Conservation (phyloP, 2,329 filamentous ascomycete genomes). For the Pestalotiopsis sp. region DNA sequence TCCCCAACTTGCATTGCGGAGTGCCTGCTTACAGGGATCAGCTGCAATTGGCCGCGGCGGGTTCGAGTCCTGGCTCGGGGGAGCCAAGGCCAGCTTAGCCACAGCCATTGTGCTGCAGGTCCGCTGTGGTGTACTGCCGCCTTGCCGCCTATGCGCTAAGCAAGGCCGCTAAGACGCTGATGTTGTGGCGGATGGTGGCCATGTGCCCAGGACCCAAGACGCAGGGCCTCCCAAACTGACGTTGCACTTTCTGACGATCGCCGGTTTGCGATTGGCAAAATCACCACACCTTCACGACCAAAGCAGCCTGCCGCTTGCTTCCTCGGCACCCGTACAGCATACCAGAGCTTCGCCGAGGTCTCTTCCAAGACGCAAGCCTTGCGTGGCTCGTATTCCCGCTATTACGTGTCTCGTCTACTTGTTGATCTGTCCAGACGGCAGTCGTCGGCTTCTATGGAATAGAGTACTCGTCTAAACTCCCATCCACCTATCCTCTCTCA, state of each 20-base stretch:
- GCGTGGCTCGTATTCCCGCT: background rate
- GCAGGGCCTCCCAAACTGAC: background rate
- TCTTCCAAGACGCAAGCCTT: background rate
- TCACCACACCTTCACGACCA: background rate
- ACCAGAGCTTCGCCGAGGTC: conserved; percentile 1
- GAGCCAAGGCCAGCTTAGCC: conserved; percentile 3
- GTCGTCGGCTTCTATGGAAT: background rate
- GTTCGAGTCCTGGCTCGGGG: background rate
- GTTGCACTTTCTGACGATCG: conserved; percentile 4
- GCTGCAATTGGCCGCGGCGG: background rate
- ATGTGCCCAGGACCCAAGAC: background rate
- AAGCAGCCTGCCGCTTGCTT: background rate
- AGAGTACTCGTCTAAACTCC: background rate
- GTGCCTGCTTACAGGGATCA: background rate
- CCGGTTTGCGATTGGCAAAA: background rate
- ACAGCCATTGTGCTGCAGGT: conserved; percentile 8
- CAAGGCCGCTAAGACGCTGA: background rate
- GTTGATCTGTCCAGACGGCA: background rate
- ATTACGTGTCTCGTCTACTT: background rate
- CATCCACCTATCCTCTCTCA: background rate
- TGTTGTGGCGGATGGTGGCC: background rate
- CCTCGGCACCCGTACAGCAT: background rate
- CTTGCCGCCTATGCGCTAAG: background rate
- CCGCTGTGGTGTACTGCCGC: background rate
- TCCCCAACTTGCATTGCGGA: background rate